These are phyloP conservation scores for Aspergillus mulundensis DNA, from an alignment of 495 filamentous ascomycete species.

Conservation along the genomic window DNA sequence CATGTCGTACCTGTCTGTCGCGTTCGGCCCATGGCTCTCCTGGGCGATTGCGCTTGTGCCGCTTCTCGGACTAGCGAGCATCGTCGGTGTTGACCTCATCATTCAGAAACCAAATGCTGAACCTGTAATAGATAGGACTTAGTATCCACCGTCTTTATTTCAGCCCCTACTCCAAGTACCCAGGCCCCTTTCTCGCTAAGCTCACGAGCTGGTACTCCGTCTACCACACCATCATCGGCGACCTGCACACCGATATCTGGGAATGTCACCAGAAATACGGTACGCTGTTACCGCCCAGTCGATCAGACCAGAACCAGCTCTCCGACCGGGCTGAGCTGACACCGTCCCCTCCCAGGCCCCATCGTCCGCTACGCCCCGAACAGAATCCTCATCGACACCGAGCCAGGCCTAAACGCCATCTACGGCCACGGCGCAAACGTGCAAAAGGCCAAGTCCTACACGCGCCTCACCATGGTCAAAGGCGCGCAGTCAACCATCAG, in stretches of 20 bases:
- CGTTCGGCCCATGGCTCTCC: too few species aligned
- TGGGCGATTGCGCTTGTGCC: too few species aligned
- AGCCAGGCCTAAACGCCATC: slow-evolving; percentile 14
- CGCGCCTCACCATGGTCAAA: slow-evolving; percentile 24
- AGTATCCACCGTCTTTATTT: slow-evolving; percentile 7
- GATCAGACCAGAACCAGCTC: too few species aligned
- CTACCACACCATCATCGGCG: slow-evolving; percentile 28
- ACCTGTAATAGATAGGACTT: too few species aligned
- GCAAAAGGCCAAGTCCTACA: slow-evolving; percentile 34
- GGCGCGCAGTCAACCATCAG: slow-evolving; percentile 36
- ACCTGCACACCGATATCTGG: slow-evolving; percentile 26
- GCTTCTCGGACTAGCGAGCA: too few species aligned
- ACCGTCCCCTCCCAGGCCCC: neutral
- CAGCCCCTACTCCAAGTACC: slow-evolving; percentile 37
- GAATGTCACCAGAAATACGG: slow-evolving; percentile 33
- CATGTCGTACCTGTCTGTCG: too few species aligned
- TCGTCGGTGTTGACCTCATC: too few species aligned
- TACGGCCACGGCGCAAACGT: slow-evolving; percentile 30
- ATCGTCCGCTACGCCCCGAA: neutral
- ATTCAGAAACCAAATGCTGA: too few species aligned
- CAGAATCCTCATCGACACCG: neutral
- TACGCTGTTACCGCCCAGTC: neutral
- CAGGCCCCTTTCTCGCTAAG: slow-evolving; percentile 34
- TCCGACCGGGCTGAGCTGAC: too few species aligned
- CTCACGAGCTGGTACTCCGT: slow-evolving; percentile 28